phyloP scores from a whole-genome alignment of 495 filamentous ascomycete genomes.

The Trichoderma reesei region DNA sequence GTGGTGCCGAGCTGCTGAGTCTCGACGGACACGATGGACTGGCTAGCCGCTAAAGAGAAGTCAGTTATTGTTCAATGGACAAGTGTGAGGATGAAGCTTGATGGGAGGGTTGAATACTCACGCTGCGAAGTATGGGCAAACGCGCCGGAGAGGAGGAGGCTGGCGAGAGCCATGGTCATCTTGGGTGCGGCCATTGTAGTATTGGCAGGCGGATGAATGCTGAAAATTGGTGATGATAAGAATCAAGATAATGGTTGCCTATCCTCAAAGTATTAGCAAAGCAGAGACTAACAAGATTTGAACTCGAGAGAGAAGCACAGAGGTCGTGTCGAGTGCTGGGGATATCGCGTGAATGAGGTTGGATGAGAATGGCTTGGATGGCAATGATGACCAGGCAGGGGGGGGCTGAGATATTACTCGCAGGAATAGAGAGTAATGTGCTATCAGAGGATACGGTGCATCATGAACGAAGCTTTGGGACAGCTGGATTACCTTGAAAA shows the following conservation, averaged over 20 bases:
- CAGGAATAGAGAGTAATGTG: neutral
- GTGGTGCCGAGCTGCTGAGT: slow-evolving; percentile 9
- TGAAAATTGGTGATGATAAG: neutral
- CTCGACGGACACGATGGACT: neutral
- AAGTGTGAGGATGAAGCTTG: neutral
- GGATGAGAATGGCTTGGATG: neutral
- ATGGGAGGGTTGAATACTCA: neutral
- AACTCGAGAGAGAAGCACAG: neutral
- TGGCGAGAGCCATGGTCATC: slow-evolving; percentile 4
- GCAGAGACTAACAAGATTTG: too few relatives aligned
- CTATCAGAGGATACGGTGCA: neutral
- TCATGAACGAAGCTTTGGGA: too few relatives aligned
- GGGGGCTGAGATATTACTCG: neutral
- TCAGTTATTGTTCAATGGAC: neutral
- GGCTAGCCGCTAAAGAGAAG: neutral
- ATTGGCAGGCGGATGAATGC: neutral
- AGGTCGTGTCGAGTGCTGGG: neutral
- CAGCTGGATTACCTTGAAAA: neutral
- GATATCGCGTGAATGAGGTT: neutral
- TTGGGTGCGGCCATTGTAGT: neutral
- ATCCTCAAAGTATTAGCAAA: neutral
- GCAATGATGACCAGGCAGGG: neutral
- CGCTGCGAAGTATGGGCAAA: neutral
- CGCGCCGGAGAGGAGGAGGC: slow-evolving; percentile 1
- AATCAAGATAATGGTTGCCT: neutral